These are phyloP conservation scores for Apiotrichum domesticum DNA, from an alignment of 1,284 basidiomycete genomes.

Conservation along the genomic window DNA sequence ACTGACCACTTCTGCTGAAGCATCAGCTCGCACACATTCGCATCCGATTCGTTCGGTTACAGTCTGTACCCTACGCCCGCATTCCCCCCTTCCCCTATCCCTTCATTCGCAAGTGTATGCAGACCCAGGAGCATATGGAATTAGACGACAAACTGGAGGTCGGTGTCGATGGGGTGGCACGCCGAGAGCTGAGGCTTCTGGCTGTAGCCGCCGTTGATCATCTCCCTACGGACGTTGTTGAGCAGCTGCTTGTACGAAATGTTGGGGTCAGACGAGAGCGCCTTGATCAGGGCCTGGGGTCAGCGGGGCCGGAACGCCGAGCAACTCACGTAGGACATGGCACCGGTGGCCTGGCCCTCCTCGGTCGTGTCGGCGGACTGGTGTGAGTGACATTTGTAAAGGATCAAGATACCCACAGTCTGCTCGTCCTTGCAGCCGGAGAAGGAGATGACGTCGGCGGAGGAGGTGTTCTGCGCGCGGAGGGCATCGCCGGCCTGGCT, in stretches of 20 bases:
- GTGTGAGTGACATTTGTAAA: too few relatives aligned
- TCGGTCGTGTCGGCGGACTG: constrained; percentile 70
- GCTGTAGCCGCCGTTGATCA: constrained; percentile 58
- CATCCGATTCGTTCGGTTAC: too few relatives aligned
- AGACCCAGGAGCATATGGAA: too few relatives aligned
- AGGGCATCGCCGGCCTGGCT: constrained; percentile 26
- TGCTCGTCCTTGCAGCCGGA: constrained; percentile 90
- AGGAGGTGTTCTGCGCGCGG: constrained; percentile 57
- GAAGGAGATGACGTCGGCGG: constrained; percentile 65
- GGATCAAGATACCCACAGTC: constrained; percentile 48
- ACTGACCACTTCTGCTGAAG: too few relatives aligned
- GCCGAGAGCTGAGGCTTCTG: constrained; percentile 70
- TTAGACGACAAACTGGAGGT: constrained; percentile 31
- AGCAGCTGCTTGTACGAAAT: constrained; percentile 78
- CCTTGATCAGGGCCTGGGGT: constrained; percentile 64
- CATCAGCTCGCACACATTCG: too few relatives aligned
- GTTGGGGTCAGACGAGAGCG: constrained; percentile 58
- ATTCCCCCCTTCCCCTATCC: too few relatives aligned
- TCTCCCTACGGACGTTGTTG: constrained; percentile 56
- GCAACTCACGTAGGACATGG: constrained; percentile 56
- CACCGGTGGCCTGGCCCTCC: constrained; percentile 74
- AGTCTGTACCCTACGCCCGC: too few relatives aligned
- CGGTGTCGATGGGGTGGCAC: constrained; percentile 27
- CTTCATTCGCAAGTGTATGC: too few relatives aligned
- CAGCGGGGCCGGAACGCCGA: background rate